Percentiles rank a stretch among this genome's conserved stretches.
phyloP scores from a whole-genome alignment of 2,329 filamentous ascomycete genomes.

The Nigrospora sphaerica region DNA sequence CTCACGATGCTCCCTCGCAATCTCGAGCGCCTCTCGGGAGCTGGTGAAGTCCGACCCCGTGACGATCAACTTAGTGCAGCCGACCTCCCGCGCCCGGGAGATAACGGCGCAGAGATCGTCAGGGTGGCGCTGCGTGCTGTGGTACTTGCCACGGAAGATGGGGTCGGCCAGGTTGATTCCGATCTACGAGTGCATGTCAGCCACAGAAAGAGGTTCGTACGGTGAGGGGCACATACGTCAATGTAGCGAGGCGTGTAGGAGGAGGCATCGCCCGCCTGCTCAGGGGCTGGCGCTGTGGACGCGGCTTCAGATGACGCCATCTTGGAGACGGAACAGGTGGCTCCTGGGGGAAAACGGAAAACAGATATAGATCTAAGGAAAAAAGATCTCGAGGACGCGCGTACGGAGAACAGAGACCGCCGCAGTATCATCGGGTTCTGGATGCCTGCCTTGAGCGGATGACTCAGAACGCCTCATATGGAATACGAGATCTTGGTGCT shows the following conservation, averaged over 20 bases:
- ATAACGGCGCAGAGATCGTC: conserved; percentile 72
- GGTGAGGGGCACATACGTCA: conserved; percentile 41
- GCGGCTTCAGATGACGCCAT: conserved; percentile 15
- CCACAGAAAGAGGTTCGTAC: background rate
- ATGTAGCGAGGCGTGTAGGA: conserved; percentile 48
- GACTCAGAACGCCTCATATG: no score
- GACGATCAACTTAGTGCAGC: conserved; percentile 84
- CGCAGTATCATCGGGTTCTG: background rate
- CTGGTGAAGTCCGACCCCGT: conserved; percentile 84
- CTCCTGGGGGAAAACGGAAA: background rate
- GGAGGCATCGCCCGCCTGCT: conserved; percentile 5
- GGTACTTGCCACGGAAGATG: conserved; percentile 78
- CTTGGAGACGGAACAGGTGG: conserved; percentile 7
- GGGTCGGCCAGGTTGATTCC: conserved; percentile 95
- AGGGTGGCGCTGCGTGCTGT: conserved; percentile 68
- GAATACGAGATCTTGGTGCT: no score
- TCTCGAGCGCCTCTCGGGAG: conserved; percentile 64
- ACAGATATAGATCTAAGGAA: background rate
- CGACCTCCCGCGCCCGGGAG: conserved; percentile 67
- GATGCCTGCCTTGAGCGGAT: no score
- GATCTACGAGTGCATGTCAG: conserved; percentile 41
- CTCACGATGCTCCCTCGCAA: conserved; percentile 70
- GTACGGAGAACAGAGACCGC: no score
- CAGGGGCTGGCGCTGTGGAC: conserved; percentile 1
- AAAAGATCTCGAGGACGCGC: no score